Evolutionary conservation across 2,329 filamentous ascomycete genomes (phyloP).

Genomic region (Trichoderma oligosporum): DNA sequence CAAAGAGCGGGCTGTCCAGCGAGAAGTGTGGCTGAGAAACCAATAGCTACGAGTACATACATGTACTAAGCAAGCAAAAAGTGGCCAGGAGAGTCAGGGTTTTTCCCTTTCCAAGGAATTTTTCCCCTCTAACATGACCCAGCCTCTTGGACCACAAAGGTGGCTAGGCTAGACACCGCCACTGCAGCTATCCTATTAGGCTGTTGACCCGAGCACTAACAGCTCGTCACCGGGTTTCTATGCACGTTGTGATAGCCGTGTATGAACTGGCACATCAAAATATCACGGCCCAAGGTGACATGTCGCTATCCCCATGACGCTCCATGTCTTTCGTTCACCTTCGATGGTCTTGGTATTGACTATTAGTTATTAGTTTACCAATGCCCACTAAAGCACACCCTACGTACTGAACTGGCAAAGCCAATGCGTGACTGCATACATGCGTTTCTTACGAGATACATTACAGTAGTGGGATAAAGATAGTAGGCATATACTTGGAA

Average conservation of each 20-base stretch:
- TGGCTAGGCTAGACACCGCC: conserved; percentile 12
- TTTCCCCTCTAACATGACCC: no score
- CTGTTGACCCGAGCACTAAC: conserved; percentile 24
- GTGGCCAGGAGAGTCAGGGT: conserved; percentile 34
- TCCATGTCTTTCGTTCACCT: conserved; percentile 29
- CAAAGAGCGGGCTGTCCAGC: conserved; percentile 6
- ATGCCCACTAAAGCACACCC: no score
- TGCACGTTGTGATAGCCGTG: conserved; percentile 1
- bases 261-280: background rate
- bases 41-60: background rate
- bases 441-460: conserved; percentile 1
- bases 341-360: no score
- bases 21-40: conserved; percentile 17
- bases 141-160: background rate
- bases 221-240: conserved; percentile 7
- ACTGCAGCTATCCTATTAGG: conserved; percentile 4
- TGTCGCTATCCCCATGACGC: conserved; percentile 3
- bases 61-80: conserved; percentile 15
- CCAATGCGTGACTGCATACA: background rate
- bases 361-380: no score
- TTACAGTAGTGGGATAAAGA: conserved; percentile 4
- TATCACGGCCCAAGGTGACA: conserved; percentile 2
- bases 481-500: background rate
- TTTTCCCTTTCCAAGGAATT: background rate
- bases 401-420: no score